Percentiles rank a stretch among this genome's conserved stretches.
phyloP scores from a whole-genome alignment of 306 rosid species.

The Cucumis melo region DNA sequence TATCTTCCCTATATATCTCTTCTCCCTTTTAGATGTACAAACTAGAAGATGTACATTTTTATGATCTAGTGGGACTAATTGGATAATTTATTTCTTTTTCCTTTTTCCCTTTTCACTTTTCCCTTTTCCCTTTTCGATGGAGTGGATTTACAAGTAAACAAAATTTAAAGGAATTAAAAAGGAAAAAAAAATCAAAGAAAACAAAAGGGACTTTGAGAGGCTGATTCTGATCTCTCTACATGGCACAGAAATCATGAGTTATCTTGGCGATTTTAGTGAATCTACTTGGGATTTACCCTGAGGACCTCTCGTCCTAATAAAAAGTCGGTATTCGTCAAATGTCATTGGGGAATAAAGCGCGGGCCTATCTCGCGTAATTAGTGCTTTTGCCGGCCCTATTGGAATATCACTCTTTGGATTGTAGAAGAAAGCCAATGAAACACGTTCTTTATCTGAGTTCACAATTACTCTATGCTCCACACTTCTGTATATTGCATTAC shows the following conservation, averaged over 20 bases:
- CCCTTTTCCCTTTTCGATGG: not conserved
- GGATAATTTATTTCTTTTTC: not conserved
- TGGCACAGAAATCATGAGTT: not conserved
- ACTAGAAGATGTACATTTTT: not conserved
- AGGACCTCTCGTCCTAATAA: constrained; percentile 67
- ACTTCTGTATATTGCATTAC: constrained; percentile 74
- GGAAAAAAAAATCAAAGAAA: not conserved
- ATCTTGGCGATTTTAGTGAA: constrained; percentile 34
- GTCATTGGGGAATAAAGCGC: constrained; percentile 60
- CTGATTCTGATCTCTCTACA: not conserved
- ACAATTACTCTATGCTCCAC: constrained; percentile 92
- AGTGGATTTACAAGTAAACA: not conserved
- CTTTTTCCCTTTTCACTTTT: too few species aligned
- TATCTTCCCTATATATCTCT: not conserved
- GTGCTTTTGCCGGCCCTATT: constrained; percentile 48
- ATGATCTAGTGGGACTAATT: not conserved
- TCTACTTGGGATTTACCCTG: constrained; percentile 78
- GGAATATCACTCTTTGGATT: constrained; percentile 81
- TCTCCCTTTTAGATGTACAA: not conserved
- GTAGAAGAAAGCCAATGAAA: constrained; percentile 86
- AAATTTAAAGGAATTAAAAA: not conserved
- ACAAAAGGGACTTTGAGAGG: not conserved
- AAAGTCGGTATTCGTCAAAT: constrained; percentile 71
- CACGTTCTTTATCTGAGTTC: constrained; percentile 53
- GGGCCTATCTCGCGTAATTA: constrained; percentile 37